A percentile compares a stretch with the other conserved stretches of the same genome.
These are phyloP conservation scores for Lophium mytilinum DNA, from an alignment of 495 filamentous ascomycete species.

Conservation along the genomic window DNA sequence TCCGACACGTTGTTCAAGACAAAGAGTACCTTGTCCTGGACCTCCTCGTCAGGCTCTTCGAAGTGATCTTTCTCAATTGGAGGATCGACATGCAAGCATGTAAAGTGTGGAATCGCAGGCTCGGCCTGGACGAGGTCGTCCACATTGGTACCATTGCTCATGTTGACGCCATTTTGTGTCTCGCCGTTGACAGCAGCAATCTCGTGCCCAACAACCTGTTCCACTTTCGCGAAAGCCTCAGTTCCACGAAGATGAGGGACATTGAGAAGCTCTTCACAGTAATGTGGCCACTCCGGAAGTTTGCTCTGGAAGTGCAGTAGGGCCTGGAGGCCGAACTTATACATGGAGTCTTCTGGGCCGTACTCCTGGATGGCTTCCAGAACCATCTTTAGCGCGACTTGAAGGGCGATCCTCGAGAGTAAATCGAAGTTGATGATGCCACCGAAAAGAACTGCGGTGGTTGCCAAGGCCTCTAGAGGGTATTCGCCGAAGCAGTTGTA, in stretches of 20 bases:
- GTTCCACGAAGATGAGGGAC: constrained; percentile 77
- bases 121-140: constrained; percentile 47
- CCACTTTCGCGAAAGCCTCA: constrained; percentile 70
- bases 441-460: constrained; percentile 92
- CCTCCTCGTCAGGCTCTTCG: constrained; percentile 73
- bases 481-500: constrained; percentile 93
- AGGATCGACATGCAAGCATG: constrained; percentile 65
- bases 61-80: constrained; percentile 50
- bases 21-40: constrained; percentile 89
- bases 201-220: constrained; percentile 65
- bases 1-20: constrained; percentile 93
- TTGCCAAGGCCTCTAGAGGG: constrained; percentile 85
- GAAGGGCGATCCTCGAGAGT: constrained; percentile 78
- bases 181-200: constrained; percentile 33
- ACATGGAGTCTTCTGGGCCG: constrained; percentile 76
- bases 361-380: constrained; percentile 86
- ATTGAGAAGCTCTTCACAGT: constrained; percentile 72
- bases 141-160: constrained; percentile 61
- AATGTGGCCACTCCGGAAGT: constrained; percentile 85
- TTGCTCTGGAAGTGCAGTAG: constrained; percentile 76
- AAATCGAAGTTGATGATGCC: constrained; percentile 91
- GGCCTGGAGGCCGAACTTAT: constrained; percentile 96
- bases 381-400: constrained; percentile 91
- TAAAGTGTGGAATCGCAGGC: constrained; percentile 50
- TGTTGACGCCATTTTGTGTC: constrained; percentile 39